Conservation (phyloP, 805 yeast genomes). For the Kodamaea laetipori region DNA sequence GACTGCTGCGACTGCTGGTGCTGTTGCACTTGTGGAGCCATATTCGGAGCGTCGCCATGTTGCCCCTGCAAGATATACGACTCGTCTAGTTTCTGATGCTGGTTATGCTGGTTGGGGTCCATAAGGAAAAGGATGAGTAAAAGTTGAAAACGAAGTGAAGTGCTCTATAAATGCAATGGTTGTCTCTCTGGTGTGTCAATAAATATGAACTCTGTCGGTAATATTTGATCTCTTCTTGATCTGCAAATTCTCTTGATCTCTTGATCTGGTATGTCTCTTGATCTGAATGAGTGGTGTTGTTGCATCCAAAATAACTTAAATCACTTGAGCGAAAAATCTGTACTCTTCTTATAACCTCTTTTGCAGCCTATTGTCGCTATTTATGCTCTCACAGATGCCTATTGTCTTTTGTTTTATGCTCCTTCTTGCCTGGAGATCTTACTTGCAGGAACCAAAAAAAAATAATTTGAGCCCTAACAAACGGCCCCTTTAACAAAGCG, state of each 20-base stretch:
- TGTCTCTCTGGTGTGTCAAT: no score
- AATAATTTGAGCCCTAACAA: constrained; percentile 4
- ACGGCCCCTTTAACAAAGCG: background rate
- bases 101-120: constrained; percentile 9
- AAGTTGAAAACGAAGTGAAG: constrained; percentile 6
- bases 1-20: constrained; percentile 7
- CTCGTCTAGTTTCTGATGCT: constrained; percentile 17
- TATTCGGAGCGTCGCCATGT: constrained; percentile 6
- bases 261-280: no score
- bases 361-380: no score
- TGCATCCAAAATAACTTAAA: no score
- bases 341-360: no score
- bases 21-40: constrained; percentile 7
- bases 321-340: no score
- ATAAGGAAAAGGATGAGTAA: constrained; percentile 2
- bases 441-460: constrained; percentile 7
- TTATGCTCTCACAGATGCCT: no score
- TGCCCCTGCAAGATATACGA: constrained; percentile 11
- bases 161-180: constrained; percentile 4
- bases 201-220: no score
- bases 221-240: no score
- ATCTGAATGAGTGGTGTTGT: no score
- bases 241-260: no score
- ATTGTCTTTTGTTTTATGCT: constrained; percentile 6
- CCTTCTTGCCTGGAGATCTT: constrained; percentile 9